Conservation (phyloP, 2,329 filamentous ascomycete species). For the Emydomyces testavorans region DNA sequence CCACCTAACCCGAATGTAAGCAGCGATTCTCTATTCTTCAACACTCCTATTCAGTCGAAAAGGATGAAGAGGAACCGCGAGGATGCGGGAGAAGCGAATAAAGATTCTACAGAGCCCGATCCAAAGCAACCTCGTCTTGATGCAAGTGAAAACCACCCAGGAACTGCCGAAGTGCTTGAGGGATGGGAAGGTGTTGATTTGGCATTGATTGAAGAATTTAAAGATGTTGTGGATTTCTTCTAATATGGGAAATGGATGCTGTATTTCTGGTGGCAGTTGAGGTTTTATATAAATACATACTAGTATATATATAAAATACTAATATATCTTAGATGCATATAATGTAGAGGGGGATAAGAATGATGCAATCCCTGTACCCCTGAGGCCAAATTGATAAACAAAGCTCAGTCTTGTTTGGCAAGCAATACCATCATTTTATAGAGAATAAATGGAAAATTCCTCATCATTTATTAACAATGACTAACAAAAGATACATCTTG, state of each 20-base stretch:
- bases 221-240: slow-evolving; percentile 32
- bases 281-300: no score
- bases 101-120: neutral
- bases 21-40: slow-evolving; percentile 12
- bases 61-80: slow-evolving; percentile 3
- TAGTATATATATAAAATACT: no score
- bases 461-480: no score
- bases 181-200: slow-evolving; percentile 31
- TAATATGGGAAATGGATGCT: slow-evolving; percentile 15
- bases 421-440: no score
- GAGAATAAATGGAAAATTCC: no score
- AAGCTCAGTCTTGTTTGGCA: no score
- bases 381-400: no score
- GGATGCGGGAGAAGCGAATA: neutral
- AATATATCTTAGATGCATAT: no score
- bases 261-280: no score
- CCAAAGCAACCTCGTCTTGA: neutral
- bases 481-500: neutral
- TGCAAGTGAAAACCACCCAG: neutral
- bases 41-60: neutral
- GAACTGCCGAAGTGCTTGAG: neutral
- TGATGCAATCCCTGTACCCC: no score
- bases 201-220: slow-evolving; percentile 31
- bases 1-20: slow-evolving; percentile 2
- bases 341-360: no score